These are phyloP conservation scores for Heliosperma pusillum DNA, from an alignment of 148 eudicot genomes.

Conservation along the genomic window DNA sequence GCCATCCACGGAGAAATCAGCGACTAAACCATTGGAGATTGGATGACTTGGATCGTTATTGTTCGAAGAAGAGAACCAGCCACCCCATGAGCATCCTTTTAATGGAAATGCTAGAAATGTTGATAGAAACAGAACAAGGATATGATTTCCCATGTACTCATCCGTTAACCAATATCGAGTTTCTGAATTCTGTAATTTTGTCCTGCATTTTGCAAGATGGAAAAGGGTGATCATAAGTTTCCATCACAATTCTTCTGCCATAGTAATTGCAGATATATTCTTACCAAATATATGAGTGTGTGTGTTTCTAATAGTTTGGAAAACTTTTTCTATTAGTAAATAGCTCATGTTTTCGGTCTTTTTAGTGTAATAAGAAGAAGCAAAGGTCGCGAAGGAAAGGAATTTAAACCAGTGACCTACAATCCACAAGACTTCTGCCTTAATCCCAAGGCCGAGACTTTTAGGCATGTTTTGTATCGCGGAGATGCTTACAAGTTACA, in stretches of 20 bases:
- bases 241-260: not conserved
- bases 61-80: conserved; percentile 35
- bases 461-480: too few relatives aligned
- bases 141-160: conserved; percentile 11
- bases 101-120: not conserved
- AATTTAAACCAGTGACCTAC: too few relatives aligned
- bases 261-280: not conserved
- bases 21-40: conserved; percentile 15
- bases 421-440: too few relatives aligned
- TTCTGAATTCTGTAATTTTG: not conserved
- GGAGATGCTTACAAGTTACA: too few relatives aligned
- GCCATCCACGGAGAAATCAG: conserved; percentile 49
- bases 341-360: too few relatives aligned
- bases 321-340: too few relatives aligned
- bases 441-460: too few relatives aligned
- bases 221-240: not conserved
- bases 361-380: too few relatives aligned
- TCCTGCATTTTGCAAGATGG: conserved; percentile 15
- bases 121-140: not conserved
- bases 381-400: too few relatives aligned
- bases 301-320: too few relatives aligned
- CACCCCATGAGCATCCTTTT: conserved; percentile 21
- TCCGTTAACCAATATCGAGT: too few relatives aligned
- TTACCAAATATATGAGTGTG: not conserved
- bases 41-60: not conserved